Conservation (phyloP, 1,284 basidiomycete species). For the Heterobasidion irregulare region DNA sequence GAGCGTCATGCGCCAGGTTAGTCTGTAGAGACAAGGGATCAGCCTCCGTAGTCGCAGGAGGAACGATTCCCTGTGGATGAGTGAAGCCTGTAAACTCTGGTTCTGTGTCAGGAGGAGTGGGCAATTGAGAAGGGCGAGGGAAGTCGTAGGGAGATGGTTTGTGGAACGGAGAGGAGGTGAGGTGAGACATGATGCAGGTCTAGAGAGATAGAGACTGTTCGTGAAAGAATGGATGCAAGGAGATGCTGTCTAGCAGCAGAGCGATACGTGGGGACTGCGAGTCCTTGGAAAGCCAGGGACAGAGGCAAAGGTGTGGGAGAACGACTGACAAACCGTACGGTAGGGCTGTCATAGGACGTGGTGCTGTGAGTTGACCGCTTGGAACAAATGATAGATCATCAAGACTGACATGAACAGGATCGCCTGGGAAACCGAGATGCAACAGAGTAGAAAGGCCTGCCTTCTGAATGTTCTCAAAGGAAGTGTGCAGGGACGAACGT, state of each 20-base stretch:
- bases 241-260: slow-evolving; percentile 18
- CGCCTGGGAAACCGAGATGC: neutral
- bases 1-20: neutral
- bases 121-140: slow-evolving; percentile 30
- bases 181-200: slow-evolving; percentile 34
- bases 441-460: neutral
- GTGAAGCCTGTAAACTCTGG: slow-evolving; percentile 21
- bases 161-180: slow-evolving; percentile 37
- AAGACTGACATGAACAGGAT: neutral
- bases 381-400: neutral
- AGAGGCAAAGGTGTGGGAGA: slow-evolving; percentile 1
- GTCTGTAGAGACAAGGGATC: neutral
- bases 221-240: slow-evolving; percentile 6
- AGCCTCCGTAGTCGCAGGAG: neutral
- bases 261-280: neutral
- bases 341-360: neutral
- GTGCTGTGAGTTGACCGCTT: neutral
- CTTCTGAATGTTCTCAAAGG: neutral
- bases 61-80: slow-evolving; percentile 1
- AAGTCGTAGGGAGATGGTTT: slow-evolving; percentile 42
- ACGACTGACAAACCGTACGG: neutral
- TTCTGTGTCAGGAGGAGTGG: slow-evolving; percentile 50
- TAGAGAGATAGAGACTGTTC: slow-evolving; percentile 11
- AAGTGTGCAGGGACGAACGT: neutral
- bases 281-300: slow-evolving; percentile 3